Evolutionary conservation across 345 rosid species (phyloP), one percentile per base, ranked within the genome.

Genomic region (Lepidium didymum): DNA sequence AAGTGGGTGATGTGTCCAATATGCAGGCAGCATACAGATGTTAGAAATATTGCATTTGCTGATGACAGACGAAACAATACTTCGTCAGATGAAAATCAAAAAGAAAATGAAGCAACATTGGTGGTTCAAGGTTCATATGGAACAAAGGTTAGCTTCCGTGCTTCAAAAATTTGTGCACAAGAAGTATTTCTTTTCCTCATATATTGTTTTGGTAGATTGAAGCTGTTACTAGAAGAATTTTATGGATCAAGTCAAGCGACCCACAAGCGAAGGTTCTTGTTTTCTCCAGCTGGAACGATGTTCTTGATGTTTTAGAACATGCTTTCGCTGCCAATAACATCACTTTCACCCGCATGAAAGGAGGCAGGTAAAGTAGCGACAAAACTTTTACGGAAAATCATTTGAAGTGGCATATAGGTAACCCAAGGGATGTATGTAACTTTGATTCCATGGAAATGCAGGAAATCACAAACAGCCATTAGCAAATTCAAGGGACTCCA

Each of bases 251-350:
- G 67, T 81, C 79, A 56, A 77, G 85, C 5, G 86, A 90, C 74
- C 88, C 86, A 8, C 58, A 79, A 36, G 90, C 96, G 6, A 93
- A 93, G 82, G 94, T 93, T 74, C 89, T 93, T 51, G 96, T 88
- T 68, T 93, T 88, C 83, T 90, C 97, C 36, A 90, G 98, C 79
- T 93, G 98, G 97, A 90, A 93, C 13, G 98, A 90, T 81, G 98
- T 93, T 68, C 98, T 93, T 75, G 97, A 90, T 75, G 97, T 93
- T 61, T 81, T 93, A 70, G 95, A 86, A 56, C 96, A 93, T 77
- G 88, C 98, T 64, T 86, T 93, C 49, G 56, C 79, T 36, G 80
- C 92, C 29, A 88, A 90, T 55, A 68, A 74, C 50, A 85, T 93
- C 71, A 77, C 95, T 23, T 88, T 81, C 63, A 62, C 81, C 67